Evolutionary conservation across 768 basidiomycete genomes (phyloP), one percentile per base, ranked within the genome.

Genomic region (Lentinula raphanica): DNA sequence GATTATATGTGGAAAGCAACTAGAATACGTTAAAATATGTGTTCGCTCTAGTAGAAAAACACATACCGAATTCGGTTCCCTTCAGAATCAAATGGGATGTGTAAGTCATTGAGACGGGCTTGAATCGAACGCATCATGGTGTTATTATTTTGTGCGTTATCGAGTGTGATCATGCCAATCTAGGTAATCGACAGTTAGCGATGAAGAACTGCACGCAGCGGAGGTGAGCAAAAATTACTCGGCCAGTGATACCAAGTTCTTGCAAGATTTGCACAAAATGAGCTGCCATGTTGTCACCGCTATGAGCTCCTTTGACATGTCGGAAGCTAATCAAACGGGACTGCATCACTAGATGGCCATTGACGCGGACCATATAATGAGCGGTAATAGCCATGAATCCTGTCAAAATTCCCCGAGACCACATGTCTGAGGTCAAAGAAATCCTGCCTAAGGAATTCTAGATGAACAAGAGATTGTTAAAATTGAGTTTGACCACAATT

Each of bases 61-160:
- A n/a, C 32, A 35, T 15, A 67, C 64, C 63, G 56, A 17, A 67
- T 61, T 25, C 62, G 59, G 49, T 70, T 67, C 0, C 66, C 67
- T 35, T 66, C 56, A 0, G n/a, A 11, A 50, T 64, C 59, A 54
- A 68, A 70, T 17, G 45, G 31, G 1, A 67, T 60, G 0, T 31
- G 32, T 0, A 39, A 53, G 2, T 0, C 25, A 11, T 29, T 45
- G 25, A 68, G 51, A n/a, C 64, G 40, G 2, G 46, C 3, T 28
- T 54, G 65, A 3, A 72, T 49, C 31, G 54, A 60, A 36, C 62
- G 63, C 69, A 76, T 69, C 42, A 68, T 63, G 2, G 73, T 72
- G 28, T 69, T 62, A 55, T 69, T 70, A 45, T 72, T 74, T 8
- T 69, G 35, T 17, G 73, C 73, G 62, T 74, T 76, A 55, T 75